Evolutionary conservation across 305 asterid species (phyloP), one percentile per base, ranked within the genome.

Genomic region (Andrographis paniculata): DNA sequence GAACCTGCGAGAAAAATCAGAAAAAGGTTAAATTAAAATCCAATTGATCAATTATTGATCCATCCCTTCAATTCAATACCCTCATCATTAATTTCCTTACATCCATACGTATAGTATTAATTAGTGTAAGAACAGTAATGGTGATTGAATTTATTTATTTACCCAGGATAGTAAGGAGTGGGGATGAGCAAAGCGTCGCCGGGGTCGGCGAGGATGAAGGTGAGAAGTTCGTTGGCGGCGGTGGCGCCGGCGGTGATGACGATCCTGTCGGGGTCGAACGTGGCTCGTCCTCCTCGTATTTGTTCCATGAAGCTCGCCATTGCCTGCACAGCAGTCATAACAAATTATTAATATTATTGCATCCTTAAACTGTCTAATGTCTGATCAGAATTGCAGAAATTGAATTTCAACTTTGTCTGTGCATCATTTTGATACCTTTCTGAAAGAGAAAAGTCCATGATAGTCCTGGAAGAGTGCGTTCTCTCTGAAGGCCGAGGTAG

Each of bases 191-290:
- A 71, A 1, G 68, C 94, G 31, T 82, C 94, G 3, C 79, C 89
- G 18, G 67, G 82, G 57, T 79, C 58, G 5, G 94, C 94, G 64
- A 82, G 61, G 46, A 84, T 79, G 59, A 69, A 72, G 51, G 68
- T 70, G 18, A 82, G 12, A 20, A 46, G 45, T 45, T 82, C 94
- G 17, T 70, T 70, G 11, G 89, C 85, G 20, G 88, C 94, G 1
- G 94, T 82, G 41, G 94, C 94, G 58, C 94, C 94, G 1, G 89
- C 86, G 3, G 74, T 75, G 79, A 82, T 72, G 9, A 82, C 83
- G 39, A 78, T 42, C 3, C 86, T 71, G 20, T 72, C 67, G 0
- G 83, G 68, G 20, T 73, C 83, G 49, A 73, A 78, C 9, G 41
- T 60, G 21, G 65, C 89, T 45, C 57, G 51, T 13, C 58, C 60